Evolutionary conservation across 257 asterid genomes (phyloP), one percentile per base, ranked within the genome.

Genomic region (Gentiana dahurica): DNA sequence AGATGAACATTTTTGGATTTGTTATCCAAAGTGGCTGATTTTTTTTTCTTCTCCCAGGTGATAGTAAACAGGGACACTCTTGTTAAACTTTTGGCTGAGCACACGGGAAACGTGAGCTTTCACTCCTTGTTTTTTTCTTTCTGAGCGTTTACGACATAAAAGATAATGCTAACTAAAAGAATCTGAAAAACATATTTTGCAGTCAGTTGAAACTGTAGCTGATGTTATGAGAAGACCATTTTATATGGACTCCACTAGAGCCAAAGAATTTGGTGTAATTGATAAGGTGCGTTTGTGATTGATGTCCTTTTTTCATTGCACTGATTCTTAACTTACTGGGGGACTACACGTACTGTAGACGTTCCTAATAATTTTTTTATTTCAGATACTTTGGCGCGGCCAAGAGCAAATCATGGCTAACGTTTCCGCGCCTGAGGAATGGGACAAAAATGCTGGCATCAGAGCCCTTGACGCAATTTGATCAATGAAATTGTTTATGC

Each of bases 381-480:
- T 74, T 67, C 79, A 90, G 97, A 76, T 90, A 62, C 85, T 82
- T 64, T 79, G 95, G 89, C 81, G 87, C 51, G 94, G 90, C 55
- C 85, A 86, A 63, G 95, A 84, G 69, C 70, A 77, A 70, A 69
- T 86, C 58, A 81, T 83, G 89, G 68, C 84, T 55, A 89, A 81
- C 51, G 85, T 75, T 60, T 73, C n/a, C 38, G 60, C 86, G 36
- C 83, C 92, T 5, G 94, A 83, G 65, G 86, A 68, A 7, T 83
- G 94, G 94, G 94, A 86, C 73, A 86, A 77, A 72, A 73, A 68
- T 36, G 86, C 95, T 41, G 90, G 95, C 54, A 78, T 81, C 54
- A 70, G 58, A 71, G 76, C 65, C 34, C 70, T 75, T 33, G 95
- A 84, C 77, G 88, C 84, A 47, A 49, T 78, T 57, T 86, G 78